Percentiles rank a stretch among this genome's conserved stretches.
These are phyloP conservation scores for Trypanosoma vivax DNA, from an alignment of 208 protist species.

Conservation along the genomic window DNA sequence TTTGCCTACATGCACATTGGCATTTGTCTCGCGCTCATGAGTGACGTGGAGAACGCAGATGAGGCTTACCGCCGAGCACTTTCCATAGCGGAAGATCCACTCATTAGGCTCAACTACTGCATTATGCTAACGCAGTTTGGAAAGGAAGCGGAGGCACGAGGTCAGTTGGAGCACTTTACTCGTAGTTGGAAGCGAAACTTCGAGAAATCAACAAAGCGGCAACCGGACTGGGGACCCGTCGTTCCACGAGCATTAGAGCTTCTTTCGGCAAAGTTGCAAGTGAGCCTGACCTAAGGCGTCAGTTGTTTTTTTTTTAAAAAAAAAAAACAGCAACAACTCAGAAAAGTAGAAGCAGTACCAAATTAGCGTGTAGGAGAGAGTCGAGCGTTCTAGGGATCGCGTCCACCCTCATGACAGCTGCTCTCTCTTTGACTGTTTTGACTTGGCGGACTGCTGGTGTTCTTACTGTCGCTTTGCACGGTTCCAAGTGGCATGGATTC, in stretches of 20 bases:
- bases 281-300: too few relatives aligned
- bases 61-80: constrained; percentile 89
- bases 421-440: too few relatives aligned
- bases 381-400: too few relatives aligned
- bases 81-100: constrained; percentile 70
- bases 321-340: not conserved
- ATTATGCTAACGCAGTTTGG: constrained; percentile 79
- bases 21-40: constrained; percentile 89
- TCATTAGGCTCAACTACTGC: constrained; percentile 90
- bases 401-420: too few relatives aligned
- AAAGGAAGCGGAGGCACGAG: constrained; percentile 23
- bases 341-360: not conserved
- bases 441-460: too few relatives aligned
- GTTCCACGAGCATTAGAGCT: constrained; percentile 1
- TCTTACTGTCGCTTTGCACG: too few relatives aligned
- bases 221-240: constrained; percentile 17
- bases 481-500: too few relatives aligned
- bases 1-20: constrained; percentile 92
- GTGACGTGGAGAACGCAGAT: constrained; percentile 93
- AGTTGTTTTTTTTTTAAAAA: too few relatives aligned
- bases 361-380: too few relatives aligned
- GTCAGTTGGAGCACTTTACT: constrained; percentile 47
- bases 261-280: not conserved
- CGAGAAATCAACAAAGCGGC: constrained; percentile 25
- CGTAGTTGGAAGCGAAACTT: constrained; percentile 26